Evolutionary conservation across 2,329 filamentous ascomycete species (phyloP), one percentile per base, ranked within the genome.

Genomic region (Diatrype stigma): DNA sequence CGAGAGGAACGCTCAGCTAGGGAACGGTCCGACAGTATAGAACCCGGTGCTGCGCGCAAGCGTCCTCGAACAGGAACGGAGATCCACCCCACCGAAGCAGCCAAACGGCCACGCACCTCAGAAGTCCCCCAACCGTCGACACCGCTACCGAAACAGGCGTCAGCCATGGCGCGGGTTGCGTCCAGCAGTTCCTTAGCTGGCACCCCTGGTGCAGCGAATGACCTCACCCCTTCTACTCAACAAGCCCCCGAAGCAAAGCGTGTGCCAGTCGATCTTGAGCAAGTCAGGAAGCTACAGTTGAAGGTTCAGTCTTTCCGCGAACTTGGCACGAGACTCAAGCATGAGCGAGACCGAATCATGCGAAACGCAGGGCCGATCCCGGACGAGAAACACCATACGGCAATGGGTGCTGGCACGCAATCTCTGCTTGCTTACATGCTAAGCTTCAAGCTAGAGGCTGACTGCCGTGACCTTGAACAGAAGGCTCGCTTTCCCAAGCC

Each of bases 301-400:
- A 72, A 67, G 40, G 69, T 73, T 21, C 55, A 58, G 12, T 65
- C 61, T 30, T 74, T 74, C 56, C 65, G 63, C 26, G 62, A 55
- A 2, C 59, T 81, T 7, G 80, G 76, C 2, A 75, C 70, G 30
- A 74, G 71, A 48, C 67, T 83, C 17, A 84, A 84, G 67, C 79
- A 81, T 53, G 68, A 73, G 12, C 76, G 78, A 23, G 80, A 84
- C 54, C 72, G 67, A 16, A 70, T 79, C n/a, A 55, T 67, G 49
- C 66, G 64, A 47, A 55, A 48, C 14, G 60, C 53, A 22, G 51
- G 53, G 17, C 40, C 47, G 7, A 22, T 55, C 12, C 52, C 54
- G 10, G 60, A 63, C 3, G 60, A 56, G 38, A 62, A 67, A 7
- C 57, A 58, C 26, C 63, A 63, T 46, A 50, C 53, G n/a, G 62